A percentile compares a stretch with the other conserved stretches of the same genome.
Evolutionary conservation across 1,284 basidiomycete genomes (phyloP).

Genomic region (Cystobasidium slooffiae): DNA sequence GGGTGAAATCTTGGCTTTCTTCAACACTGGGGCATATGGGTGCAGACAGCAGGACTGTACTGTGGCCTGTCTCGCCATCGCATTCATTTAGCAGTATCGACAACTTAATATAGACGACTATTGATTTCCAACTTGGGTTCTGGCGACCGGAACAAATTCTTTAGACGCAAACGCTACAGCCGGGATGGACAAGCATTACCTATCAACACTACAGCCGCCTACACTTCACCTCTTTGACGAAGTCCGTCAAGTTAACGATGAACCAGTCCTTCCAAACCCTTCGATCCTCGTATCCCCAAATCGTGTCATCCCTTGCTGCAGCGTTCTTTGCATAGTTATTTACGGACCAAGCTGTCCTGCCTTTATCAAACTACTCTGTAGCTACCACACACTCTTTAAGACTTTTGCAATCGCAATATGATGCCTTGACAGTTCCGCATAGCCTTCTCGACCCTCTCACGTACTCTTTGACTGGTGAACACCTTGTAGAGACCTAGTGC

Average conservation of each 20-base stretch:
- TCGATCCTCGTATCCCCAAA: too few species aligned
- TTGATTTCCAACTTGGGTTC: not conserved
- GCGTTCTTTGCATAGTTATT: too few species aligned
- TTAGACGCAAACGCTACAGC: not conserved
- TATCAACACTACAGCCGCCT: too few species aligned
- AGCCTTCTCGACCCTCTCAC: too few species aligned
- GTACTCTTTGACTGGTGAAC: too few species aligned
- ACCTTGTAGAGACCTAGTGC: too few species aligned
- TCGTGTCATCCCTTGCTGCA: too few species aligned
- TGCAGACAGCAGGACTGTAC: slow-evolving; percentile 15
- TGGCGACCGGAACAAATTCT: not conserved
- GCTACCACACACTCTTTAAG: slow-evolving; percentile 17
- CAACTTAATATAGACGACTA: slow-evolving; percentile 19
- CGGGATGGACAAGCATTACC: too few species aligned
- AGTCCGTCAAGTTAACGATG: too few species aligned
- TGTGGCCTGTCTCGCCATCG: not conserved
- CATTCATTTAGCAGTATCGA: slow-evolving; percentile 4
- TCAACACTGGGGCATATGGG: not conserved
- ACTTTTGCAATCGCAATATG: not conserved
- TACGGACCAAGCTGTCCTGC: not conserved
- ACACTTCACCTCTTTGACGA: too few species aligned
- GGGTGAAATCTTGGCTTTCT: not conserved
- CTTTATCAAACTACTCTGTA: slow-evolving; percentile 12
- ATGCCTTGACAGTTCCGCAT: not conserved
- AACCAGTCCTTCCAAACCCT: too few species aligned